These are phyloP conservation scores for Pseudocercospora cruenta DNA, from an alignment of 2,329 filamentous ascomycete species.

Conservation along the genomic window DNA sequence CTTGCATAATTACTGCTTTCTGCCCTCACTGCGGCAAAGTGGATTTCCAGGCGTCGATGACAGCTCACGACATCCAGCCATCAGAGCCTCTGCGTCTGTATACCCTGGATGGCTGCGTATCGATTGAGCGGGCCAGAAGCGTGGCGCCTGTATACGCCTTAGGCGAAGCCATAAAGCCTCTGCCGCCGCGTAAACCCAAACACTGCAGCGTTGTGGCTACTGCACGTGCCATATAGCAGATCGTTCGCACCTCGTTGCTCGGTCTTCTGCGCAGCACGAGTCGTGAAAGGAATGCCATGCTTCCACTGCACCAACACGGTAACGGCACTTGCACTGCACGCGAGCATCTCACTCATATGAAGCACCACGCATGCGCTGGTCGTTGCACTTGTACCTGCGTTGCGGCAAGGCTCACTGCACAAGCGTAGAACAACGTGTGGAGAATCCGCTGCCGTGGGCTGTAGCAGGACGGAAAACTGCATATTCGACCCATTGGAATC, in stretches of 20 bases:
- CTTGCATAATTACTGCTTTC: not conserved
- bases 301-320: not conserved
- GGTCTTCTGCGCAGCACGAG: not conserved
- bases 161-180: conserved; percentile 7
- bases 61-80: conserved; percentile 7
- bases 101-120: not conserved
- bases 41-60: not conserved
- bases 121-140: conserved; percentile 3
- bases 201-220: not conserved
- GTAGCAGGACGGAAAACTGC: not conserved
- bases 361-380: not conserved
- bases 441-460: conserved; percentile 1
- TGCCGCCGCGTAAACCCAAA: conserved; percentile 1
- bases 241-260: not conserved
- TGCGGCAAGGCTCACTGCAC: not conserved
- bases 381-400: conserved; percentile 8
- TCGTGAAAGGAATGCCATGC: conserved; percentile 1
- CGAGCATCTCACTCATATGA: not conserved
- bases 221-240: not conserved
- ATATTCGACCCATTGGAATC: conserved; percentile 1
- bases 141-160: not conserved
- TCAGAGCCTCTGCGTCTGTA: not conserved
- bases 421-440: not conserved
- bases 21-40: not conserved
- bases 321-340: not conserved